Percentiles rank a stretch among this genome's conserved stretches.
These are phyloP conservation scores for Jamesozyma spencerorum DNA, from an alignment of 805 yeast species.

Conservation along the genomic window DNA sequence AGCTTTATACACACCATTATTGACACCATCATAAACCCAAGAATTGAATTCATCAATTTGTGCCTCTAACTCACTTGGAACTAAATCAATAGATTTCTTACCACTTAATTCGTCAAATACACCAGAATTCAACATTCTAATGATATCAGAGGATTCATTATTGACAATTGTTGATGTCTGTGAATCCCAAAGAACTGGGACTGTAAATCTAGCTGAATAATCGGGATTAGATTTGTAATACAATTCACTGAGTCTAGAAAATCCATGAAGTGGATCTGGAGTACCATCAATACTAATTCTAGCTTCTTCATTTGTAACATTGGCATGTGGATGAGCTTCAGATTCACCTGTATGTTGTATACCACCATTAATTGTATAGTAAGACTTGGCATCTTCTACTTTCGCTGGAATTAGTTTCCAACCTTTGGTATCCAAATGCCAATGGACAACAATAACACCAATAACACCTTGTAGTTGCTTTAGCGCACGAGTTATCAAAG, in stretches of 20 bases:
- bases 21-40: conserved; percentile 78
- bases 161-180: conserved; percentile 75
- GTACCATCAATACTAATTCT: conserved; percentile 32
- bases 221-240: conserved; percentile 69
- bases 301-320: conserved; percentile 13
- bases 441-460: conserved; percentile 73
- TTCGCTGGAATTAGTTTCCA: conserved; percentile 56
- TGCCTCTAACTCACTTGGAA: conserved; percentile 45
- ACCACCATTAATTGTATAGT: conserved; percentile 16
- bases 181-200: conserved; percentile 89
- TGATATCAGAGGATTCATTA: conserved; percentile 85
- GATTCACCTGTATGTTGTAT: conserved; percentile 6
- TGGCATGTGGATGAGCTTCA: conserved; percentile 9
- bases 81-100: conserved; percentile 38
- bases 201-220: conserved; percentile 78
- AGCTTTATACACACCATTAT: conserved; percentile 89
- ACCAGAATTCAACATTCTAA: conserved; percentile 71
- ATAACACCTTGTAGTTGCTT: conserved; percentile 61
- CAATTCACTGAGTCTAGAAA: conserved; percentile 53
- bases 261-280: conserved; percentile 52
- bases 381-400: background rate
- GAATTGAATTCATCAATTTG: conserved; percentile 69
- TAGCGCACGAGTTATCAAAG: conserved; percentile 59
- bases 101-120: conserved; percentile 43
- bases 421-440: conserved; percentile 81